phyloP scores from a whole-genome alignment of 257 asterid species.

The Nicotiana sylvestris region DNA sequence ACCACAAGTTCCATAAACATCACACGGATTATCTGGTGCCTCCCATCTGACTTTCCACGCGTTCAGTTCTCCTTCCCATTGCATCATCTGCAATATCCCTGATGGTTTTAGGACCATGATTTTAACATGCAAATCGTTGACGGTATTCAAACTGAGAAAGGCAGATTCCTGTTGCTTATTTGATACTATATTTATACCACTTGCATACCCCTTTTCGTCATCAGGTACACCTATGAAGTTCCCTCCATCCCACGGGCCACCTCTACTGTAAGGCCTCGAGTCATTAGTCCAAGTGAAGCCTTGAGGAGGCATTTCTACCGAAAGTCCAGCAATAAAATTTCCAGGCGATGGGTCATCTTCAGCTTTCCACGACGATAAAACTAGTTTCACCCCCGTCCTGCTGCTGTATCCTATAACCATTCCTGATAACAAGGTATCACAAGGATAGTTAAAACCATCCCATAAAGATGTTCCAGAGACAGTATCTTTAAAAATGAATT shows the following conservation, averaged over 20 bases:
- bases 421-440: constrained; percentile 6
- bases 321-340: constrained; percentile 1
- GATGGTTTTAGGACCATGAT: background rate
- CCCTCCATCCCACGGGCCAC: constrained; percentile 24
- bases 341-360: constrained; percentile 25
- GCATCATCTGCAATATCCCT: background rate
- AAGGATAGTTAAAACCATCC: constrained; percentile 17
- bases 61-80: background rate
- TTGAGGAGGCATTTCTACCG: constrained; percentile 20
- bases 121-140: background rate
- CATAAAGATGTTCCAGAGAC: constrained; percentile 3
- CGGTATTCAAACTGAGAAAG: background rate
- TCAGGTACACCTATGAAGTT: constrained; percentile 11
- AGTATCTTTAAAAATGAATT: constrained; percentile 19
- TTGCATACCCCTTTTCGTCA: background rate
- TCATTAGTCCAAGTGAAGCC: constrained; percentile 9
- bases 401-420: constrained; percentile 11
- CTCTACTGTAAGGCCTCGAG: constrained; percentile 15
- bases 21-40: constrained; percentile 10
- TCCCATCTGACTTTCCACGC: constrained; percentile 7
- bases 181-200: constrained; percentile 1
- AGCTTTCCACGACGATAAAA: constrained; percentile 11
- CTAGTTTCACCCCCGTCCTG: constrained; percentile 4
- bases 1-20: constrained; percentile 25
- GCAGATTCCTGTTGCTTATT: constrained; percentile 13